These are phyloP conservation scores for Penicillium simplicissimum DNA, from an alignment of 495 filamentous ascomycete genomes.

Conservation along the genomic window DNA sequence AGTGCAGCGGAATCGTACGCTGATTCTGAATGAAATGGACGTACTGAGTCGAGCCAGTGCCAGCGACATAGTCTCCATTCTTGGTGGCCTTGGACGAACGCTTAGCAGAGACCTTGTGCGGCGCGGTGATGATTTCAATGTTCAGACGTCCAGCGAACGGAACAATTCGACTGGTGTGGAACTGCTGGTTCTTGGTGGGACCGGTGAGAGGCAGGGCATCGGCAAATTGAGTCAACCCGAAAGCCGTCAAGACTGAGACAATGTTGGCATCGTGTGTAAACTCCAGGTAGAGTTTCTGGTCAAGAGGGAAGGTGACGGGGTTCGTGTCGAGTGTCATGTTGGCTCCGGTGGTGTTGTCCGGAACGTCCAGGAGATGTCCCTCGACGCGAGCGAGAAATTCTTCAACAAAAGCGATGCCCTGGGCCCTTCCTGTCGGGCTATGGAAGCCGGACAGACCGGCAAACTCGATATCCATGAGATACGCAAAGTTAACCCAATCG, in stretches of 20 bases:
- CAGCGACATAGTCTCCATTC: slow-evolving; percentile 13
- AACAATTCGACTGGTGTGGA: slow-evolving; percentile 56
- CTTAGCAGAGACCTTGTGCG: slow-evolving; percentile 47
- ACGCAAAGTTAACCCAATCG: slow-evolving; percentile 53
- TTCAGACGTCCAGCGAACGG: slow-evolving; percentile 63
- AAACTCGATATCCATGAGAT: slow-evolving; percentile 58
- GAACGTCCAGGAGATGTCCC: slow-evolving; percentile 50
- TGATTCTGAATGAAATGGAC: slow-evolving; percentile 68
- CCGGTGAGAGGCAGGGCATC: slow-evolving; percentile 41
- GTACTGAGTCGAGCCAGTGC: slow-evolving; percentile 49
- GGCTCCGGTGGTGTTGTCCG: slow-evolving; percentile 43
- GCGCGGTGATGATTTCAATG: slow-evolving; percentile 63
- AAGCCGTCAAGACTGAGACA: slow-evolving; percentile 44
- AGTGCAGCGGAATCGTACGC: slow-evolving; percentile 59
- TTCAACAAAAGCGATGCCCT: slow-evolving; percentile 61
- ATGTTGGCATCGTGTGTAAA: slow-evolving; percentile 38
- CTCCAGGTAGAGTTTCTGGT: slow-evolving; percentile 49
- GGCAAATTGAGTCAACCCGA: slow-evolving; percentile 55
- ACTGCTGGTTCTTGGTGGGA: slow-evolving; percentile 47
- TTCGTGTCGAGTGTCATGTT: slow-evolving; percentile 54
- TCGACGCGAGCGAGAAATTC: slow-evolving; percentile 58
- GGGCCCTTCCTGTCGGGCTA: slow-evolving; percentile 56
- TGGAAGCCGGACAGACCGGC: slow-evolving; percentile 53
- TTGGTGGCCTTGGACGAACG: slow-evolving; percentile 29
- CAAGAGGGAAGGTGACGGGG: slow-evolving; percentile 46